These are phyloP conservation scores for Glycine latifolia DNA, from an alignment of 306 rosid species.

Conservation along the genomic window DNA sequence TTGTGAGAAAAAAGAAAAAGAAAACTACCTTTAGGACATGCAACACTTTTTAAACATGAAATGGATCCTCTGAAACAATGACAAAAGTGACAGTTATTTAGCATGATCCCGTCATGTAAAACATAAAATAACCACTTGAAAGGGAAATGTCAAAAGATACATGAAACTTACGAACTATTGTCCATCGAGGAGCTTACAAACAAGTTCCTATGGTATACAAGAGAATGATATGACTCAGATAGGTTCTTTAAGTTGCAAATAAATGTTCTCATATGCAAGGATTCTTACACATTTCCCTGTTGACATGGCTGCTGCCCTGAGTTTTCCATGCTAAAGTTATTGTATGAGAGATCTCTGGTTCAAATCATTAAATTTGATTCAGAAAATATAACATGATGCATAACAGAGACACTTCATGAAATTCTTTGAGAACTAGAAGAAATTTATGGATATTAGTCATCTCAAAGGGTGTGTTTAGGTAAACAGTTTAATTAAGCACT, in stretches of 20 bases:
- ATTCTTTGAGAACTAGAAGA: not conserved
- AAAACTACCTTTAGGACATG: not conserved
- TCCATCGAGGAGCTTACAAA: too few species aligned
- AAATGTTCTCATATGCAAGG: not conserved
- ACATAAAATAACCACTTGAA: too few species aligned
- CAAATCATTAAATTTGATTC: not conserved
- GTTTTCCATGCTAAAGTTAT: slow-evolving; percentile 43
- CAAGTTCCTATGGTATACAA: too few species aligned
- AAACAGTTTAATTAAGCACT: not conserved
- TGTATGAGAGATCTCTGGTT: slow-evolving; percentile 55
- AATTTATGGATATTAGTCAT: not conserved
- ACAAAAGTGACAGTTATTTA: not conserved
- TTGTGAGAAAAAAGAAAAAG: not conserved
- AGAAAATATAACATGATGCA: not conserved
- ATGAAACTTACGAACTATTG: too few species aligned
- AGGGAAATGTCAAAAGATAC: not conserved
- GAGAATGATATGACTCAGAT: too few species aligned
- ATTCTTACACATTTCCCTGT: slow-evolving; percentile 52
- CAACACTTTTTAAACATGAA: not conserved
- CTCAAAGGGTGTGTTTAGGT: not conserved
- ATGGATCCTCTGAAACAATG: not conserved
- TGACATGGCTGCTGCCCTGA: slow-evolving; percentile 37
- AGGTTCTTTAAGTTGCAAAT: not conserved
- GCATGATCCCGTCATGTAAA: not conserved
- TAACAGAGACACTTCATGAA: not conserved